A percentile compares a stretch with the other conserved stretches of the same genome.
phyloP scores from a whole-genome alignment of 2,329 filamentous ascomycete genomes.

The Ceratocystis diversiconidia region DNA sequence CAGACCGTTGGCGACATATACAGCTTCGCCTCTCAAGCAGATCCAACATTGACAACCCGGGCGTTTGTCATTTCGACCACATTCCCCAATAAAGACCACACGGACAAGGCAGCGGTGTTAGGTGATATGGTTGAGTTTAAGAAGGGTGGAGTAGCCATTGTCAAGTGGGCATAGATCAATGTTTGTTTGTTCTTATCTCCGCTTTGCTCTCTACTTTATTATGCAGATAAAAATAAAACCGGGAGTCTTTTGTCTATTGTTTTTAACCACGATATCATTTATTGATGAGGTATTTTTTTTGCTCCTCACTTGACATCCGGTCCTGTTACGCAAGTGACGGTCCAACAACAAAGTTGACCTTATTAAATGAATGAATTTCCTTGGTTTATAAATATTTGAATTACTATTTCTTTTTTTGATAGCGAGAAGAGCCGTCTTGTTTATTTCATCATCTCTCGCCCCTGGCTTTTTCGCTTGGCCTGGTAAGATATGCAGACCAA shows the following conservation, averaged over 20 bases:
- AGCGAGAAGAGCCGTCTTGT: not conserved
- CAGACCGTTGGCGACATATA: conserved; percentile 70
- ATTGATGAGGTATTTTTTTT: no score
- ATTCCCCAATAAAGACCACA: conserved; percentile 69
- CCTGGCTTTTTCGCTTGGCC: no score
- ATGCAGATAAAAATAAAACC: no score
- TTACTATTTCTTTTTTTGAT: not conserved
- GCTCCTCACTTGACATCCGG: not conserved
- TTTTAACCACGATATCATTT: no score
- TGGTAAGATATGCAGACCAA: no score
- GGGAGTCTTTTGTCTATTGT: no score
- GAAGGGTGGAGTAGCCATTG: conserved; percentile 49
- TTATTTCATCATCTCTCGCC: no score
- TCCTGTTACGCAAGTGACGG: not conserved
- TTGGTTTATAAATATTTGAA: not conserved
- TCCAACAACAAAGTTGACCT: not conserved
- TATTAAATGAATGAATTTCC: not conserved
- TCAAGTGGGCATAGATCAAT: conserved; percentile 36
- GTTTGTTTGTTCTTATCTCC: not conserved
- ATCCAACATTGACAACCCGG: conserved; percentile 37
- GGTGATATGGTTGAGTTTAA: conserved; percentile 51
- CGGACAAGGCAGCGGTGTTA: conserved; percentile 46
- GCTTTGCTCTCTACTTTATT: no score
- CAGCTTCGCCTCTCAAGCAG: conserved; percentile 54
- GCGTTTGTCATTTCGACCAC: conserved; percentile 66